These are phyloP conservation scores for Aureobasidium zeae DNA, from an alignment of 2,329 filamentous ascomycete genomes.

Conservation along the genomic window DNA sequence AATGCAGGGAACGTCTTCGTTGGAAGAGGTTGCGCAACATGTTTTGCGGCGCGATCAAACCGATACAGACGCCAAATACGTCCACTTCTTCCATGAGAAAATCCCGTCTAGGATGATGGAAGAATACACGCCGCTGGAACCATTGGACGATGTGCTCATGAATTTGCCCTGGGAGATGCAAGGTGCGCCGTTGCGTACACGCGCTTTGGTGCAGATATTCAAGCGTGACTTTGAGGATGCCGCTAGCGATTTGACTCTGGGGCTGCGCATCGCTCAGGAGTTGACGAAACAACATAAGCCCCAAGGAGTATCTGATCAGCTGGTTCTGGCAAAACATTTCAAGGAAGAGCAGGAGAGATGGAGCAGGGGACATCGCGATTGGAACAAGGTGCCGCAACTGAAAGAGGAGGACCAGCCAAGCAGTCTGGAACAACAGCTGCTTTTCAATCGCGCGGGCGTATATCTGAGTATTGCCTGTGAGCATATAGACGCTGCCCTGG, in stretches of 20 bases:
- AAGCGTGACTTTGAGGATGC: conserved; percentile 65
- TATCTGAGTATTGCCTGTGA: conserved; percentile 64
- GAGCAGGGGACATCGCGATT: conserved; percentile 35
- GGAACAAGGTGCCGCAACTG: conserved; percentile 43
- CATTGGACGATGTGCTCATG: conserved; percentile 58
- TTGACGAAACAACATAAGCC: conserved; percentile 35
- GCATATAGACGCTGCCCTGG: conserved; percentile 50
- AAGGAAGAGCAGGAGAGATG: conserved; percentile 29
- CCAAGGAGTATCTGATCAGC: conserved; percentile 40
- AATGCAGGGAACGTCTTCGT: conserved; percentile 68
- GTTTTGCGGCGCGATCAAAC: conserved; percentile 62
- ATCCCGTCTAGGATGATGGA: conserved; percentile 67
- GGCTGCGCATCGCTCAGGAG: conserved; percentile 47
- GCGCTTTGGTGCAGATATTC: conserved; percentile 65
- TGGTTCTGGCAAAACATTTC: conserved; percentile 43
- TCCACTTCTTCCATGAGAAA: conserved; percentile 91
- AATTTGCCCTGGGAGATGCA: conserved; percentile 56
- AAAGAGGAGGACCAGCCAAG: conserved; percentile 60
- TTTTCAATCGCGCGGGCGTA: conserved; percentile 66
- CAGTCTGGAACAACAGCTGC: conserved; percentile 63
- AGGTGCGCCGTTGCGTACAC: conserved; percentile 58
- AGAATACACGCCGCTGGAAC: conserved; percentile 58
- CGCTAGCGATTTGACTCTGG: conserved; percentile 59
- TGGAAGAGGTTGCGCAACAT: conserved; percentile 65
- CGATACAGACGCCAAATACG: conserved; percentile 68